These are phyloP conservation scores for Beauveria caledonica DNA, from an alignment of 2,329 filamentous ascomycete species.

Conservation along the genomic window DNA sequence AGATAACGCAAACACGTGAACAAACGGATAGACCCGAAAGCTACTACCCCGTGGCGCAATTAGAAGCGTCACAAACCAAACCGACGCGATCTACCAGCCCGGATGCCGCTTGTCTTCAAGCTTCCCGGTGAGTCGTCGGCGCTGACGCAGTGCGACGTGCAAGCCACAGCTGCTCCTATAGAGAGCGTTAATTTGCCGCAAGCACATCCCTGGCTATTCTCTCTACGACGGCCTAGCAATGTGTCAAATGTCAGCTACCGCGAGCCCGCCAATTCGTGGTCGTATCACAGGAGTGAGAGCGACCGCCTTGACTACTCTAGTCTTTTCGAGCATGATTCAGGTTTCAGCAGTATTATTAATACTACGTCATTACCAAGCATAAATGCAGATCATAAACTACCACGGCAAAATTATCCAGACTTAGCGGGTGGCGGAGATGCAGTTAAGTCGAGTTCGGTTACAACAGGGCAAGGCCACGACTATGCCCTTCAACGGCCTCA, in stretches of 20 bases:
- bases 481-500: not conserved
- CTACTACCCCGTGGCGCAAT: not conserved
- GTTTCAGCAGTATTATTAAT: not conserved
- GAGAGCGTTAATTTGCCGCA: not conserved
- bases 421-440: no score
- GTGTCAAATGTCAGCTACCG: constrained; percentile 4
- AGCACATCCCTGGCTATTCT: constrained; percentile 24
- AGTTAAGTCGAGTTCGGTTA: not conserved
- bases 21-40: not conserved
- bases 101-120: constrained; percentile 22
- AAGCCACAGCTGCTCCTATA: not conserved
- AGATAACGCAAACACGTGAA: not conserved
- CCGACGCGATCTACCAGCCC: not conserved
- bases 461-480: not conserved
- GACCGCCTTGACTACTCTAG: not conserved
- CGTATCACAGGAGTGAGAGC: constrained; percentile 23
- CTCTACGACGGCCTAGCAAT: constrained; percentile 11
- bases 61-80: not conserved
- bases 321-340: not conserved
- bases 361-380: not conserved
- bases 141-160: not conserved
- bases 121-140: constrained; percentile 23
- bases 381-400: not conserved
- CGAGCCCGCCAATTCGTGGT: constrained; percentile 24
- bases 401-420: not conserved